These are phyloP conservation scores for Aspergillus affinis DNA, from an alignment of 495 filamentous ascomycete genomes.

Conservation along the genomic window DNA sequence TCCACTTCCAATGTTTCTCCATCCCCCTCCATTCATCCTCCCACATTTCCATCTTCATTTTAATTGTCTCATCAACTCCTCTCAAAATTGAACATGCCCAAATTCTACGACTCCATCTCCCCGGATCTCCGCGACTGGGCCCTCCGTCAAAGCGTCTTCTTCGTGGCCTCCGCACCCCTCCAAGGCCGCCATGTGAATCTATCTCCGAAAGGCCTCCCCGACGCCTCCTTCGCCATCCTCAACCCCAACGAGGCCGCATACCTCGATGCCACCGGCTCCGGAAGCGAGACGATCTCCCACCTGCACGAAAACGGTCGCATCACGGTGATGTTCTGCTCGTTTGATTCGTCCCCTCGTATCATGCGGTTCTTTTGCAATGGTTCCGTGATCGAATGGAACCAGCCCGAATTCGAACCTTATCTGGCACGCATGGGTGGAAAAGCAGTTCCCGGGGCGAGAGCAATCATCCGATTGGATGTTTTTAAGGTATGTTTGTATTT, in stretches of 20 bases:
- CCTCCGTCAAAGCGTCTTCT: conserved; percentile 63
- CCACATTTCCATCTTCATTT: not conserved
- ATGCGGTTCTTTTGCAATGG: conserved; percentile 70
- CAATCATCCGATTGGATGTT: conserved; percentile 63
- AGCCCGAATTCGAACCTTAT: conserved; percentile 22
- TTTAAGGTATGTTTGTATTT: conserved; percentile 52
- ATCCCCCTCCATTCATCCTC: not conserved
- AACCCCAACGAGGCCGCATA: conserved; percentile 62
- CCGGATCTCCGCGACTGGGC: conserved; percentile 57
- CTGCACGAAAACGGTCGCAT: conserved; percentile 73
- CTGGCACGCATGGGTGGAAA: conserved; percentile 28
- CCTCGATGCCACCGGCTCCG: conserved; percentile 69
- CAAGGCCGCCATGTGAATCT: conserved; percentile 61
- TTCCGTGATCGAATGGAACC: conserved; percentile 59
- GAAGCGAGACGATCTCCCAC: conserved; percentile 70
- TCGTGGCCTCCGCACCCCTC: conserved; percentile 65
- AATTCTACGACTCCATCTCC: conserved; percentile 62
- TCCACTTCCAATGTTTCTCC: not conserved
- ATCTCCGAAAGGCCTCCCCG: conserved; percentile 65
- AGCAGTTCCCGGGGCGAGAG: conserved; percentile 50
- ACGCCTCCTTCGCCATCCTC: conserved; percentile 58
- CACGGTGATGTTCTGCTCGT: conserved; percentile 70
- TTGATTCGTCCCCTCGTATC: conserved; percentile 63
- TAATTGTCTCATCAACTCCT: not conserved
- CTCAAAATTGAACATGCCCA: conserved; percentile 47